Conservation (phyloP, 2,329 filamentous ascomycete genomes). For the Pseudopithomyces chartarum region DNA sequence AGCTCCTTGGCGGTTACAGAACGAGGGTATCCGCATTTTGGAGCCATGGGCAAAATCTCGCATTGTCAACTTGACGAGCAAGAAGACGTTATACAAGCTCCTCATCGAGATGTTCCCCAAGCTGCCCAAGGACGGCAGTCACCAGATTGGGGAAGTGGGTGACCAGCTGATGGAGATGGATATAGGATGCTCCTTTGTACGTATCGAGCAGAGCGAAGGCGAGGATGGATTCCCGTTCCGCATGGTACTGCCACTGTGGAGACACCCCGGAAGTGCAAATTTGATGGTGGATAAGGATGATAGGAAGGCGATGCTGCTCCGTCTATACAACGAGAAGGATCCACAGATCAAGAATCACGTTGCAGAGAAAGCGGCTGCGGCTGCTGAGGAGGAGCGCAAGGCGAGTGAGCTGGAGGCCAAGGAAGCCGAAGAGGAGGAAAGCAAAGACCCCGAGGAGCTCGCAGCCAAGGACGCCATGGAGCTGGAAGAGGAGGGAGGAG, state of each 20-base stretch:
- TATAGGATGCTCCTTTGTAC: slow-evolving; percentile 88
- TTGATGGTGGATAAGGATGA: slow-evolving; percentile 99
- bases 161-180: slow-evolving; percentile 78
- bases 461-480: not conserved
- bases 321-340: slow-evolving; percentile 87
- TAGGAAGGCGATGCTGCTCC: slow-evolving; percentile 83
- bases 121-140: slow-evolving; percentile 74
- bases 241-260: slow-evolving; percentile 92
- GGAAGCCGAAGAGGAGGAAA: slow-evolving; percentile 12
- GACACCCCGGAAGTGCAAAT: slow-evolving; percentile 88
- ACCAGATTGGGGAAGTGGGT: slow-evolving; percentile 83
- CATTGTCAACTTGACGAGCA: slow-evolving; percentile 76
- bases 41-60: slow-evolving; percentile 88
- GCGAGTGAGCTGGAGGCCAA: slow-evolving; percentile 15
- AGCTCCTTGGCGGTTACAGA: slow-evolving; percentile 91
- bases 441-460: not conserved
- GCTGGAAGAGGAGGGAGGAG: slow-evolving; percentile 1
- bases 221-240: slow-evolving; percentile 70
- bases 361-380: slow-evolving; percentile 35
- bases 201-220: slow-evolving; percentile 74
- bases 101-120: slow-evolving; percentile 97
- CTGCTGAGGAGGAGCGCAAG: slow-evolving; percentile 13
- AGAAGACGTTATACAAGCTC: slow-evolving; percentile 76
- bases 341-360: slow-evolving; percentile 65
- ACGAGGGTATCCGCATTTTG: slow-evolving; percentile 87